Evolutionary conservation across 2,329 filamentous ascomycete species (phyloP), one percentile per base, ranked within the genome.

Genomic region (Cercospora nicotianae): DNA sequence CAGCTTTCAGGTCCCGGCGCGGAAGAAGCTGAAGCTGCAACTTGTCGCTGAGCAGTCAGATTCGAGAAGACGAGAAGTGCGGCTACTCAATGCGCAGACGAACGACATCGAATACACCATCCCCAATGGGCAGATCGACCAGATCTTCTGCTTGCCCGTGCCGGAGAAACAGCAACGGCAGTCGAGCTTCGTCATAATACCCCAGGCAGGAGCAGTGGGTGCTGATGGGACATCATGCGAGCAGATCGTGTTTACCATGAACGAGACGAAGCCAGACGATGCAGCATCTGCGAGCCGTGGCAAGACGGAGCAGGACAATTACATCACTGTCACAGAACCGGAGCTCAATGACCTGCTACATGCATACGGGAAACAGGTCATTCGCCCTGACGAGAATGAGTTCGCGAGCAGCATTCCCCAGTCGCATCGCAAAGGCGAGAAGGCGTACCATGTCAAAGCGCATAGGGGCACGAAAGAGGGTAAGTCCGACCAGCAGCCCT

Each of bases 381-480:
- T 87, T 23, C 81, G 84, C 39, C 87, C 88, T 0, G 79, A 83
- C 64, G 83, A 85, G 45, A 81, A 83, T 20, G 84, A 89, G 67
- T 90, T 90, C 72, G 83, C 83, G 62, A 88, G 87, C 75, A 85
- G 86, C 1, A 85, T 85, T 60, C 83, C 84, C 2, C 87, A 90
- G 75, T 81, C 84, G 60, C 87, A 89, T 75, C 83, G 87, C 2
- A 89, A 89, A 75, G 83, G 83, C 51, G 88, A 89, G 75, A 87
- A 86, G 72, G 87, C 86, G 59, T 89, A 84, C 73, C 87, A 89
- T 73, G 86, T 89, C 58, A 89, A 89, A 73, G 87, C 85, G 12
- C 87, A 87, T 76, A 79, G 86, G 48, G 88, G 88, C 3, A 88
- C 86, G 73, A 90, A 90, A 82, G 88, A 90, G 78, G 87, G 87